phyloP scores from a whole-genome alignment of 768 basidiomycete species.

The Boletus rubescentipes region DNA sequence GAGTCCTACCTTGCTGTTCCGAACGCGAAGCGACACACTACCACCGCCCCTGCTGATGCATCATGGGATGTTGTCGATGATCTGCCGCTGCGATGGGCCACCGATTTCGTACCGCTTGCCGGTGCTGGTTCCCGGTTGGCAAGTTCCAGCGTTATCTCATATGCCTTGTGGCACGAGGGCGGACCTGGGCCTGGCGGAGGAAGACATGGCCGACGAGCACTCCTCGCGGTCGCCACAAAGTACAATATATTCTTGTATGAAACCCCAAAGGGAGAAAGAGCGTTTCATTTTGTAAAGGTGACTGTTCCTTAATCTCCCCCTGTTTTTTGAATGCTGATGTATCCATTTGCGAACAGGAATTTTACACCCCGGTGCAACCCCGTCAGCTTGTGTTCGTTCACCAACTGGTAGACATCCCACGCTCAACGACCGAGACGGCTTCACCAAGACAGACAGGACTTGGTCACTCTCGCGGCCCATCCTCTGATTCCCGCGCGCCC shows the following conservation, averaged over 20 bases:
- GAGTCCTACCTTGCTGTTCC: constrained; percentile 33
- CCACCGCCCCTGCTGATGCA: constrained; percentile 44
- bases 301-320: not conserved
- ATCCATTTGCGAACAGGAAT: constrained; percentile 53
- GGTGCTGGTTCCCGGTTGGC: constrained; percentile 61
- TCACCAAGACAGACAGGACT: constrained; percentile 21
- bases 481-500: constrained; percentile 27
- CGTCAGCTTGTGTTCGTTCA: constrained; percentile 69
- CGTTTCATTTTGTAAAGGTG: constrained; percentile 79
- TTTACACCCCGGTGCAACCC: constrained; percentile 73
- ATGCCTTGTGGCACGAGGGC: constrained; percentile 68
- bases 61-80: constrained; percentile 75
- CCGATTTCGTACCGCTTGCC: constrained; percentile 81
- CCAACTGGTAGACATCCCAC: constrained; percentile 56
- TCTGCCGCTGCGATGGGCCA: constrained; percentile 80
- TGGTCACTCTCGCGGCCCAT: constrained; percentile 44
- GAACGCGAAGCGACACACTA: constrained; percentile 21
- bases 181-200: constrained; percentile 42
- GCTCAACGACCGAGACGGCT: constrained; percentile 43
- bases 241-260: constrained; percentile 73
- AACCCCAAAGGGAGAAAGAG: constrained; percentile 78
- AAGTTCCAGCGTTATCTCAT: constrained; percentile 58
- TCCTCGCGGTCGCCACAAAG: constrained; percentile 78
- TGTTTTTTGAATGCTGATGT: not conserved
- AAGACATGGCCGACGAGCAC: constrained; percentile 45